These are phyloP conservation scores for Penicillium sp. DNA, from an alignment of 2,329 filamentous ascomycete genomes.

Conservation along the genomic window DNA sequence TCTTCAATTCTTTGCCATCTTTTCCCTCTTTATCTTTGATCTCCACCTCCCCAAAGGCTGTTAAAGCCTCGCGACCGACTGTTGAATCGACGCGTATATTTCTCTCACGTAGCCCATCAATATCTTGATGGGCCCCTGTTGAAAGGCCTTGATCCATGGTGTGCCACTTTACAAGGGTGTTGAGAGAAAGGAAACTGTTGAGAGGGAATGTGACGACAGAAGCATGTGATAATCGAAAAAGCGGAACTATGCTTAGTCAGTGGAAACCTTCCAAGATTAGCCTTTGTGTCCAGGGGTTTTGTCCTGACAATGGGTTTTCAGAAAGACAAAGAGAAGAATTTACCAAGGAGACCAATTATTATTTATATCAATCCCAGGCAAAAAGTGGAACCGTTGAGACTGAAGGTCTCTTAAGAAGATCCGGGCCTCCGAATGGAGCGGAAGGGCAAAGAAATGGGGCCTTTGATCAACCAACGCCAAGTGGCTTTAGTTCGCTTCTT, in stretches of 20 bases:
- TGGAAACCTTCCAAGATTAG: neutral
- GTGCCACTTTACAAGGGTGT: conserved; percentile 14
- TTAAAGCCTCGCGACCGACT: conserved; percentile 47
- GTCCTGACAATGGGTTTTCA: neutral
- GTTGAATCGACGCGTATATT: conserved; percentile 44
- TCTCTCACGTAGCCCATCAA: conserved; percentile 50
- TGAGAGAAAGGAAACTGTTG: conserved; percentile 22
- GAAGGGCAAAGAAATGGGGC: conserved; percentile 26
- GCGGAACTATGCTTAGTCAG: conserved; percentile 15
- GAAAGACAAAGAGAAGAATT: conserved; percentile 1
- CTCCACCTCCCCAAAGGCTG: conserved; percentile 36
- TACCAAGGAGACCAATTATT: neutral
- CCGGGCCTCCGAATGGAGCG: conserved; percentile 26
- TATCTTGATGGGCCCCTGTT: conserved; percentile 36
- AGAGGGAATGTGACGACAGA: conserved; percentile 20
- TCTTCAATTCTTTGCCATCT: conserved; percentile 64
- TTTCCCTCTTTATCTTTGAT: conserved; percentile 50
- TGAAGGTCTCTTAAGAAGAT: conserved; percentile 7
- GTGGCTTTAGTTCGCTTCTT: conserved; percentile 2
- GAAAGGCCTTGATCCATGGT: conserved; percentile 41
- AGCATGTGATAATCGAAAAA: conserved; percentile 26
- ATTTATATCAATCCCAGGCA: conserved; percentile 16
- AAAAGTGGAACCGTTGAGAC: conserved; percentile 13
- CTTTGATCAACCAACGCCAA: conserved; percentile 8
- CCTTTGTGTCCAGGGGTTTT: neutral